A percentile compares a stretch with the other conserved stretches of the same genome.
Evolutionary conservation across 805 yeast species (phyloP).

Genomic region (Saccharomycopsis olivae): DNA sequence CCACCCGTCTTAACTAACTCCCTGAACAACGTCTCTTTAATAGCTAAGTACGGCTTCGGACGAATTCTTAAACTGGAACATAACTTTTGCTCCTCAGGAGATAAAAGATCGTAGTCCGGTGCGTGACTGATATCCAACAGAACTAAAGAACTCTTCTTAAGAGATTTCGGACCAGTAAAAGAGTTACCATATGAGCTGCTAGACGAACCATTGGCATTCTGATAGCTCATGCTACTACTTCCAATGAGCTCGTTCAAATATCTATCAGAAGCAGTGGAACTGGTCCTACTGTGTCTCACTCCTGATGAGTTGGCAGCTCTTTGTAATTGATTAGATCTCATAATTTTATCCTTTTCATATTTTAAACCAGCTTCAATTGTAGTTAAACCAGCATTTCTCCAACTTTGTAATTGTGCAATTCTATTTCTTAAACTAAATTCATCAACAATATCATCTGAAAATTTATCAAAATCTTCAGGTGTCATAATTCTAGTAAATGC

Average conservation of each 20-base stretch:
- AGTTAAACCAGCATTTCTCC: slow-evolving; percentile 85
- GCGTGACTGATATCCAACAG: slow-evolving; percentile 67
- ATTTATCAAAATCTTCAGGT: slow-evolving; percentile 67
- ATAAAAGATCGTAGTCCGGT: slow-evolving; percentile 70
- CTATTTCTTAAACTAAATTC: slow-evolving; percentile 74
- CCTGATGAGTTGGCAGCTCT: slow-evolving; percentile 30
- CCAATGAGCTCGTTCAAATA: slow-evolving; percentile 14
- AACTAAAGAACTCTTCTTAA: slow-evolving; percentile 31
- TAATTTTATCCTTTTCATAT: slow-evolving; percentile 80
- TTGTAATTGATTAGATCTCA: slow-evolving; percentile 52
- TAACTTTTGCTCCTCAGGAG: slow-evolving; percentile 78
- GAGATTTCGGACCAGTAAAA: not conserved
- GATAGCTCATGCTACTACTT: not conserved
- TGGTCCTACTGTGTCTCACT: slow-evolving; percentile 26
- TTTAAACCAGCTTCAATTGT: slow-evolving; percentile 72
- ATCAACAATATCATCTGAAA: slow-evolving; percentile 59
- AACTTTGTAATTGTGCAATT: slow-evolving; percentile 84
- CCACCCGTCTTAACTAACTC: slow-evolving; percentile 85
- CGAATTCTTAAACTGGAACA: slow-evolving; percentile 76
- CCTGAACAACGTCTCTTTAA: slow-evolving; percentile 80
- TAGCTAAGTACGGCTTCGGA: slow-evolving; percentile 91
- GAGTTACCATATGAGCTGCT: not conserved
- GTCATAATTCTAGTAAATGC: slow-evolving; percentile 76
- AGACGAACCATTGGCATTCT: not conserved
- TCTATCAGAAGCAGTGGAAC: slow-evolving; percentile 17